Conservation (phyloP, 768 basidiomycete genomes). For the Sarcodon aspratus region DNA sequence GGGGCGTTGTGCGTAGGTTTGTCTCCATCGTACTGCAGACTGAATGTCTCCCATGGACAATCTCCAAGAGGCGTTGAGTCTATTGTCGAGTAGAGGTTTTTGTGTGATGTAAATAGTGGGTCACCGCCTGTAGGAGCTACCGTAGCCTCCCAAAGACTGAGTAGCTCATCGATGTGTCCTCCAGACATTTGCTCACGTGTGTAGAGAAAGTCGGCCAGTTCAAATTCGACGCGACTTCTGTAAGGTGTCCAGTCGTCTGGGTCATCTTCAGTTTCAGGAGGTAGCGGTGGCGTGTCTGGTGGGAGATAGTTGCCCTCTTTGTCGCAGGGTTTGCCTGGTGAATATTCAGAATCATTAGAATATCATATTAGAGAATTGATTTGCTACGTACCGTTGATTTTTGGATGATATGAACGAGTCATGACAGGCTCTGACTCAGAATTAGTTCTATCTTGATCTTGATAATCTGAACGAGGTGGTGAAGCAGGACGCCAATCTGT, state of each 20-base stretch:
- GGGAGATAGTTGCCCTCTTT: neutral
- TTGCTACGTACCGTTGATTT: neutral
- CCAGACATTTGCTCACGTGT: conserved; percentile 4
- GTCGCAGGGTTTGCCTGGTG: conserved; percentile 3
- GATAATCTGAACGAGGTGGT: no score
- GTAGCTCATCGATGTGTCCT: conserved; percentile 12
- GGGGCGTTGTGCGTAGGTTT: conserved; percentile 7
- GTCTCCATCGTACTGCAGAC: conserved; percentile 13
- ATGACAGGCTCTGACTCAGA: no score
- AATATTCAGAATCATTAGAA: neutral
- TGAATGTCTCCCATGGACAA: conserved; percentile 24
- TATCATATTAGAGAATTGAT: neutral
- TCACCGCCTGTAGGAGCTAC: conserved; percentile 1
- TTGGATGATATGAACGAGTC: neutral
- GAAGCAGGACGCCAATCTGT: no score
- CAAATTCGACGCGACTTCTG: conserved; percentile 6
- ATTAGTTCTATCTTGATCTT: no score
- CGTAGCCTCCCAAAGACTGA: conserved; percentile 8
- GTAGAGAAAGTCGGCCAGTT: conserved; percentile 8
- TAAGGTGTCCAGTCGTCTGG: conserved; percentile 7
- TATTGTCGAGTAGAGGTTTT: conserved; percentile 22
- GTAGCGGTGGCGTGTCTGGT: conserved; percentile 1
- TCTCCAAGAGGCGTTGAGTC: conserved; percentile 22
- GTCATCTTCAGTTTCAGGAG: neutral
- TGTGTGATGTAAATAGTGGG: conserved; percentile 15